These are phyloP conservation scores for Rhizopogon sp. DNA, from an alignment of 768 basidiomycete species.

Conservation along the genomic window DNA sequence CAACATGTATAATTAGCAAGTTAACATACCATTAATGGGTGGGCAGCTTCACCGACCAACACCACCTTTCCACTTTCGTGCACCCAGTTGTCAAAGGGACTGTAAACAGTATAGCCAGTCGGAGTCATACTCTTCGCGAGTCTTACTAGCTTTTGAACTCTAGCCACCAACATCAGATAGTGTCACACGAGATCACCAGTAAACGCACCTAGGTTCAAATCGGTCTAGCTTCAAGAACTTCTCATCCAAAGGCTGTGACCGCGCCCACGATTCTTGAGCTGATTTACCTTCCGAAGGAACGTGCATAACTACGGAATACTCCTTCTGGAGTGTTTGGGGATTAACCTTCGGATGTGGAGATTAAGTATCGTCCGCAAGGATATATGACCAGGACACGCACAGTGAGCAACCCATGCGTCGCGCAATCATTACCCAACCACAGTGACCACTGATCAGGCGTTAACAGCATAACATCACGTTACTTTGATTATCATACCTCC, in stretches of 20 bases:
- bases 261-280: background rate
- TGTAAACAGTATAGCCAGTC: conserved; percentile 26
- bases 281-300: background rate
- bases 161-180: background rate
- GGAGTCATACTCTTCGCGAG: conserved; percentile 14
- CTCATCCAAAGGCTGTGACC: conserved; percentile 8
- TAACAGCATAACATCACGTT: background rate
- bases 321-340: conserved; percentile 6
- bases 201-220: conserved; percentile 19
- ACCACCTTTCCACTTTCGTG: conserved; percentile 47
- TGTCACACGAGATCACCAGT: background rate
- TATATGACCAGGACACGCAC: conserved; percentile 5
- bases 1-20: background rate
- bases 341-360: background rate
- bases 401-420: conserved; percentile 11
- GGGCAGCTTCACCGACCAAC: conserved; percentile 54
- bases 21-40: conserved; percentile 43
- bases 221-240: conserved; percentile 9
- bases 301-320: conserved; percentile 13
- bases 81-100: conserved; percentile 42
- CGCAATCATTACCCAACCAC: conserved; percentile 20
- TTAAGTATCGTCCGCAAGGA: background rate
- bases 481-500: conserved; percentile 4
- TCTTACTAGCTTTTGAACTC: conserved; percentile 16
- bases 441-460: conserved; percentile 12